Evolutionary conservation across 345 rosid genomes (phyloP), one percentile per base, ranked within the genome.

Genomic region (Moricandia arvensis): DNA sequence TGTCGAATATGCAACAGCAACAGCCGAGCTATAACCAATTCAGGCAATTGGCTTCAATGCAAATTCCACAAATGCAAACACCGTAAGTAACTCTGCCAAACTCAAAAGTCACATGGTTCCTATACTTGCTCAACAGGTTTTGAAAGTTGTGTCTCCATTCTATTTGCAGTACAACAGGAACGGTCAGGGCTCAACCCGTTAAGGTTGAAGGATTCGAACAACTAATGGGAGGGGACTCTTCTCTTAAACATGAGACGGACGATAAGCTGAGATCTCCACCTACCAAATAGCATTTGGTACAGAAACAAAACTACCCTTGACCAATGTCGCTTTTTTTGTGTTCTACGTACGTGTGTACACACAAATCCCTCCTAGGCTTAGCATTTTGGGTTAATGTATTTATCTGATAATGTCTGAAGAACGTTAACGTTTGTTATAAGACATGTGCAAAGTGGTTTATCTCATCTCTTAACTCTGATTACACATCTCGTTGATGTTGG

Each of bases 171-270:
- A 85, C 83, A 63, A 77, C 85, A 79, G 85, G 87, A 11, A 75
- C 88, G 17, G 86, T 80, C 59, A 87, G 98, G 85, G 91, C 93
- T 79, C 98, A 86, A 17, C 98, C 96, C 0, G 87, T 93, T 78
- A 93, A 93, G 87, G 97, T 93, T 18, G 98, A 91, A 77, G 98
- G 96, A 64, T 93, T 93, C 72, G 88, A 85, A 80, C 97, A 93
- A 71, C 81, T 93, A 80, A 93, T 93, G 98, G 97, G 98, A 24
- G 91, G 98, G 8, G 98, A 91, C 78, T 75, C 89, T 72, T 75
- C 89, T 77, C 58, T 82, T 59, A 93, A 93, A 71, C 97, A 87
- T 47, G 98, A 93, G 30, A 77, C 85, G 0, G 97, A 88, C 7
- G 93, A 91, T 73, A 93, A 87, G 82, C 85, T 91, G 77, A 82